Evolutionary conservation across 2,329 filamentous ascomycete genomes (phyloP), one percentile per base, ranked within the genome.

Genomic region (Helicocarpus griseus): DNA sequence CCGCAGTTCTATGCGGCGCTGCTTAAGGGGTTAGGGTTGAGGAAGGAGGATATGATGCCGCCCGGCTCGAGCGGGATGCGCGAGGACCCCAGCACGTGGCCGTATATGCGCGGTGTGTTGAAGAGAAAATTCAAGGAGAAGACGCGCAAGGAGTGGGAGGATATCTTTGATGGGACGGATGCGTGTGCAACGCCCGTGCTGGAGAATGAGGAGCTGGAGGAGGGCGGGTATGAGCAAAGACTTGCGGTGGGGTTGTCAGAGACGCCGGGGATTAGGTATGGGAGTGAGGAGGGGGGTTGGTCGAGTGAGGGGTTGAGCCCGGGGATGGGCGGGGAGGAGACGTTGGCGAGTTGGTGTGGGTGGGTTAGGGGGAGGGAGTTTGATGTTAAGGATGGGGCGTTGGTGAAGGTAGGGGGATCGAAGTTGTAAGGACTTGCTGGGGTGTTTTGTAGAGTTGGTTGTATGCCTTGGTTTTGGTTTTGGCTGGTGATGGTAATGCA

Each of bases 141-240:
- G 70, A 85, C 85, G 4, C 77, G 90, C 31, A 64, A 69, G 0
- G 85, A 95, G 65, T 97, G 91, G 91, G 91, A 95, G 69, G 65
- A 54, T 3, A 73, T 95, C 5, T 97, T 96, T 65, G 87, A 95
- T 65, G 87, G 86, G 9, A 93, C 87, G 0, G 91, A 97, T 70
- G 91, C 91, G 1, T 97, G 91, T 67, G 89, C 86, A 56, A 89
- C 87, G n/a, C 91, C 91, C 0, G 87, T 97, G 1, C 72, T 95
- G 39, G 83, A 82, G 31, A 87, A 89, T 57, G 62, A 59, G 0
- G 89, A 95, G 69, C 73, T 95, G 40, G 80, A 88, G 61, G 57
- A 65, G n/a, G 70, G 65, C 19, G 77, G 76, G 0, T 82, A 68
- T 55, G 70, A 75, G 29, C 73, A 74, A 51, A 61, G 72, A 17